Percentiles rank a stretch among this genome's conserved stretches.
phyloP scores from a whole-genome alignment of 306 rosid genomes.

The Oemleria cerasiformis region DNA sequence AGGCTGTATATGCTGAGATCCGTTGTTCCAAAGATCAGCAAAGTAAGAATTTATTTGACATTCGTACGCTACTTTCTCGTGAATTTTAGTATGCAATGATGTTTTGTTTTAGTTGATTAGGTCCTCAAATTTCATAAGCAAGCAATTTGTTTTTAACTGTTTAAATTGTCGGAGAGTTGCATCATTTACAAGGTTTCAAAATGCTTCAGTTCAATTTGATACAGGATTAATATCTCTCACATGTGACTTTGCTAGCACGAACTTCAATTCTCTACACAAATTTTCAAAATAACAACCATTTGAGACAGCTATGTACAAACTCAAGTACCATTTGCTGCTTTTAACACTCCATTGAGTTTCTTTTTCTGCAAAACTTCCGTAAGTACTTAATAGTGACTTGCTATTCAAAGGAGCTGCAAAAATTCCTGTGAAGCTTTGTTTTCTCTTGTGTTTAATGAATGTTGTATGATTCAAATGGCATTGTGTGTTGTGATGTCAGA shows the following conservation, averaged over 20 bases:
- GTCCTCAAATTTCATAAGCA: slow-evolving; percentile 8
- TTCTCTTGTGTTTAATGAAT: slow-evolving; percentile 4
- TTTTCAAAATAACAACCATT: neutral
- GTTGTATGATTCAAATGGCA: neutral
- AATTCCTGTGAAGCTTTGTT: neutral
- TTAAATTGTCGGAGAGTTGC: neutral
- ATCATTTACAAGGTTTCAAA: neutral
- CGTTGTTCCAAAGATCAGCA: slow-evolving; percentile 96
- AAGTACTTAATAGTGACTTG: neutral
- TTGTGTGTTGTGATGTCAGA: slow-evolving; percentile 39
- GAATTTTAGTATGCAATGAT: neutral
- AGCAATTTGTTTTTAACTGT: neutral
- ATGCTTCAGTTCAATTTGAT: neutral
- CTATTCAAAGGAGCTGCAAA: neutral
- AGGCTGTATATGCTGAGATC: slow-evolving; percentile 96
- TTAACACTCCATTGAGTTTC: no score
- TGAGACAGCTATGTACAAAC: neutral
- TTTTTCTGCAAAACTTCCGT: no score
- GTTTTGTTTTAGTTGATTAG: neutral
- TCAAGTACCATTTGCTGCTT: neutral
- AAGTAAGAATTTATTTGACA: slow-evolving; percentile 49
- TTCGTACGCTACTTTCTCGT: neutral
- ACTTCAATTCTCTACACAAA: neutral
- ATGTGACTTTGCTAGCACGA: neutral
- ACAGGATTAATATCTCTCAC: neutral